Percentiles rank a stretch among this genome's conserved stretches.
These are phyloP conservation scores for Excoecaria cochinchinensis DNA, from an alignment of 345 rosid genomes.

Conservation along the genomic window DNA sequence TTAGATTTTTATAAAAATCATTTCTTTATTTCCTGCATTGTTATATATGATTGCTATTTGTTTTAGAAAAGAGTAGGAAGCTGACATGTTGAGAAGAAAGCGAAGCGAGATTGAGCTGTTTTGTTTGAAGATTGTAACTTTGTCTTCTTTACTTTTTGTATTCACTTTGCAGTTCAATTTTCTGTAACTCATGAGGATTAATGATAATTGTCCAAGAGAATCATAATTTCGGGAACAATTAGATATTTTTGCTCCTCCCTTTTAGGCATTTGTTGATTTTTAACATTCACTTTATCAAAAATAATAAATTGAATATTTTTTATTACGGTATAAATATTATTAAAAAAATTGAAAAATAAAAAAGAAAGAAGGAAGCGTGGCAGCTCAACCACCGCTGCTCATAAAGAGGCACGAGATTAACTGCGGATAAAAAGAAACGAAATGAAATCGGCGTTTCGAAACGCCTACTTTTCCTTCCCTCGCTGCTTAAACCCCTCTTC, in stretches of 20 bases:
- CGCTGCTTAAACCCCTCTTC: slow-evolving; percentile 8
- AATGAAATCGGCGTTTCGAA: slow-evolving; percentile 24
- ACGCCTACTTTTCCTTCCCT: background rate
- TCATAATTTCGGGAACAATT: background rate
- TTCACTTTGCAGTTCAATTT: background rate
- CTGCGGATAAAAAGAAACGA: background rate
- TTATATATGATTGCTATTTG: background rate
- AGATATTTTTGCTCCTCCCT: too few relatives aligned
- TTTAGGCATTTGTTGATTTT: too few relatives aligned
- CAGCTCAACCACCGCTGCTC: background rate
- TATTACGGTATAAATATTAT: too few relatives aligned
- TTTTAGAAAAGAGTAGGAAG: background rate
- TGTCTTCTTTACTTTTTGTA: background rate
- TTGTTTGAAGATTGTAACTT: too few relatives aligned
- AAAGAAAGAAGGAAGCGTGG: background rate
- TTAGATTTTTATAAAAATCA: background rate
- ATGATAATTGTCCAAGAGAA: background rate
- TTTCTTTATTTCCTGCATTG: background rate
- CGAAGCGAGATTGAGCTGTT: too few relatives aligned
- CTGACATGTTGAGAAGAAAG: background rate
- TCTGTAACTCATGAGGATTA: background rate
- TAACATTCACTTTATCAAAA: too few relatives aligned
- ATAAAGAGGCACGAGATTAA: background rate
- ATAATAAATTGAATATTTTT: too few relatives aligned
- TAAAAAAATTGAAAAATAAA: too few relatives aligned